Percentiles rank a stretch among this genome's conserved stretches.
These are phyloP conservation scores for Chlamydomonas applanata DNA, from an alignment of 139 green algal species.

Conservation along the genomic window DNA sequence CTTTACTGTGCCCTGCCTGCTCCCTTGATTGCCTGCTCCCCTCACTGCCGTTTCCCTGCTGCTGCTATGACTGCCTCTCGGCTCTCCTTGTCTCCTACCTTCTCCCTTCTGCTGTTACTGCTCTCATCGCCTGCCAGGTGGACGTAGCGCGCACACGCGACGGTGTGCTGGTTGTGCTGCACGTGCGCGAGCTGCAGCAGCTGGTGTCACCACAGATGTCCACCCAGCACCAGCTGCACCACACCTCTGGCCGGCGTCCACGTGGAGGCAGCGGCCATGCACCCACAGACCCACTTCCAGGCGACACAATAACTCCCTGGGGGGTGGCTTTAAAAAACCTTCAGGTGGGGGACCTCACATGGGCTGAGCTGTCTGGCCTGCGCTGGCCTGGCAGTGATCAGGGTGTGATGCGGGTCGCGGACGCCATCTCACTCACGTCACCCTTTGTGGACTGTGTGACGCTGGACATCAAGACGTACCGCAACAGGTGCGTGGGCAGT, in stretches of 20 bases:
- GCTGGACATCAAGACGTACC: constrained; percentile 45
- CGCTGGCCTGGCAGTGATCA: constrained; percentile 22
- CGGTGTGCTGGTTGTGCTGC: constrained; percentile 48
- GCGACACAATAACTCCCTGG: background rate
- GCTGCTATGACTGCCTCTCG: too few species aligned
- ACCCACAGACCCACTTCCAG: too few species aligned
- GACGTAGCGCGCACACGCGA: constrained; percentile 16
- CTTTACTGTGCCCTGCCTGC: too few species aligned
- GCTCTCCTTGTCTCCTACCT: too few species aligned
- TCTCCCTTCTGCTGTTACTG: background rate
- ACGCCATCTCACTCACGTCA: constrained; percentile 38
- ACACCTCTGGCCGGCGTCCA: too few species aligned
- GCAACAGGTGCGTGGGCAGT: constrained; percentile 2
- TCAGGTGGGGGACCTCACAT: constrained; percentile 35
- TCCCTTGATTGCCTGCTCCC: too few species aligned
- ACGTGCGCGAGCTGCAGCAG: constrained; percentile 53
- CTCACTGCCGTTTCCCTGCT: too few species aligned
- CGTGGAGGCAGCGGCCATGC: too few species aligned
- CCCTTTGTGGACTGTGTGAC: constrained; percentile 32
- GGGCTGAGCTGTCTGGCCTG: constrained; percentile 7
- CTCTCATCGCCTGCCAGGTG: constrained; percentile 9
- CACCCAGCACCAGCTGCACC: background rate
- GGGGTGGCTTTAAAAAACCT: background rate
- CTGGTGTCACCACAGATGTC: constrained; percentile 11
- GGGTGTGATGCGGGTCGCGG: constrained; percentile 23